Evolutionary conservation across 2,329 filamentous ascomycete genomes (phyloP).

Genomic region (Fusarium subtropicale): DNA sequence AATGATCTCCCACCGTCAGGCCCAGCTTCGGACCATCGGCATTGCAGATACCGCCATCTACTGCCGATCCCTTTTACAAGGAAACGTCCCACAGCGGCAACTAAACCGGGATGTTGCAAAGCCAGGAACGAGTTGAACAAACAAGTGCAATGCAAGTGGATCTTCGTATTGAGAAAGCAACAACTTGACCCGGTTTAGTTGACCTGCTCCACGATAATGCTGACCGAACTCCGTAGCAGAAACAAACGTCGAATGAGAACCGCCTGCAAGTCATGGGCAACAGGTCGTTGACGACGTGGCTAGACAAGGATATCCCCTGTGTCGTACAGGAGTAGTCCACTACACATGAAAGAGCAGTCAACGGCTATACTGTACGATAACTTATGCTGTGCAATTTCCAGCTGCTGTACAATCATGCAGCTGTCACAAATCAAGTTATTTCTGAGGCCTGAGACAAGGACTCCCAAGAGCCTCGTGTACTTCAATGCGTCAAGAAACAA

Average conservation of each 20-base stretch:
- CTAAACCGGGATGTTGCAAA: not conserved
- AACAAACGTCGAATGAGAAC: not conserved
- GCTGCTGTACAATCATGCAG: not conserved
- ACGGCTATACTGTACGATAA: not conserved
- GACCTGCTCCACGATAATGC: not conserved
- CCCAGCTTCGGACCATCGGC: not conserved
- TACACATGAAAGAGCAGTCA: not conserved
- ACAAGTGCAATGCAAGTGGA: not conserved
- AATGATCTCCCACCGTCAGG: not conserved
- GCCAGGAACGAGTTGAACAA: constrained; percentile 10
- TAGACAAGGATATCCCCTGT: not conserved
- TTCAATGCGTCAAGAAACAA: not conserved
- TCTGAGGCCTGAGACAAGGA: not conserved
- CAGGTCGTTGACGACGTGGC: constrained; percentile 34
- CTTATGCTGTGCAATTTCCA: not conserved
- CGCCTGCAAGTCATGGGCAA: not conserved
- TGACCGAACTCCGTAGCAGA: not conserved
- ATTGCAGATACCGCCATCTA: not conserved
- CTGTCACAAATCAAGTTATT: not conserved
- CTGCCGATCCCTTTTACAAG: constrained; percentile 13
- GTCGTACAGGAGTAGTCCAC: not conserved
- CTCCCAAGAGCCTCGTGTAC: not conserved
- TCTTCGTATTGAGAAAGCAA: not conserved
- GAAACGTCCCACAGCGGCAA: not conserved
- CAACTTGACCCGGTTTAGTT: not conserved